Evolutionary conservation across 2,329 filamentous ascomycete genomes (phyloP), one percentile per base, ranked within the genome.

Genomic region (Trichoderma harzianum): DNA sequence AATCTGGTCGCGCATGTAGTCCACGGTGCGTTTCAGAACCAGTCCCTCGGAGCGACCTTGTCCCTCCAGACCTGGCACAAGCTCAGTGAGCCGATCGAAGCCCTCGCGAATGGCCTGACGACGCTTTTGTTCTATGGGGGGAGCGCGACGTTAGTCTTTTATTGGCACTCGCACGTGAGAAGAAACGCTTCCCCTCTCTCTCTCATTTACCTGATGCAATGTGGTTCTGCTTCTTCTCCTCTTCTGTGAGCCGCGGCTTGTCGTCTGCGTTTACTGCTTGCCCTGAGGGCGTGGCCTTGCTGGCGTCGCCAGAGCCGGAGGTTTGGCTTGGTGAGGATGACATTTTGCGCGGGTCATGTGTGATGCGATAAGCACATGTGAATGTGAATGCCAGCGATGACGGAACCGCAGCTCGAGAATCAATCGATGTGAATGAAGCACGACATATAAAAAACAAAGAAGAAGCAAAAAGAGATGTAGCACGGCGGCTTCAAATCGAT

Each of bases 41-140:
- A 94, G 86, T 32, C 93, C 93, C 80, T 97, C 94, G 74, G 93
- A 96, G 60, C 94, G 90, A 1, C 92, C 94, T 78, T 95, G 92
- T 1, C 94, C 94, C 76, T 93, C 88, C 68, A 97, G 86, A 0
- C 93, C 93, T 0, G 94, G 94, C 1, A 97, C 93, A 36, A 97
- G 86, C 68, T 91, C 88, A 18, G 93, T 93, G 30, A 97, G 87
- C 39, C 90, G 88, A 80, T 97, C 93, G 79, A 97, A 97, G 71
- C 92, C 93, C 72, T 93, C 90, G 61, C 94, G 88, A 75, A 97
- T 97, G 16, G 92, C 92, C 72, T 84, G 80, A 34, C 84, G 79
- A 47, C 84, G 79, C 75, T 86, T 84, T 75, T 85, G 79, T 77
- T 86, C 82, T 84, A 71, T 28, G 6, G 5, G 28, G 10, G 18